A percentile compares a stretch with the other conserved stretches of the same genome.
phyloP scores from a whole-genome alignment of 2,329 filamentous ascomycete genomes.

The Colletotrichum filicis region DNA sequence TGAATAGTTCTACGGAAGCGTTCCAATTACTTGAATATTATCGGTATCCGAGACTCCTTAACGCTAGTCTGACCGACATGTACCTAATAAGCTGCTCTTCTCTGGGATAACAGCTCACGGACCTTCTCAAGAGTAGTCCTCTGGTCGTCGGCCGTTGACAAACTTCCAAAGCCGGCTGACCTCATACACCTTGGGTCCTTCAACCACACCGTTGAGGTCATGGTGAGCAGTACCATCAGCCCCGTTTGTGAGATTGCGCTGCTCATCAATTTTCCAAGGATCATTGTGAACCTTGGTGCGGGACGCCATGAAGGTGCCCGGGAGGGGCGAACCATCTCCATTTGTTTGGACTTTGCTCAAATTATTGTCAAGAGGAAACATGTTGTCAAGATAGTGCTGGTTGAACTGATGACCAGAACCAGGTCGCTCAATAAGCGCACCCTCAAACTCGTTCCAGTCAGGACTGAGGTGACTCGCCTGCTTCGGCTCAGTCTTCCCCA shows the following conservation, averaged over 20 bases:
- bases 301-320: slow-evolving; percentile 3
- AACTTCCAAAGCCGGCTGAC: slow-evolving; percentile 30
- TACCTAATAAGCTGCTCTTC: neutral
- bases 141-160: slow-evolving; percentile 14
- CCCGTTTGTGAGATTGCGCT: slow-evolving; percentile 2
- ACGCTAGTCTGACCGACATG: too few species aligned
- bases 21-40: too few species aligned
- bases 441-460: slow-evolving; percentile 48
- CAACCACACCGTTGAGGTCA: slow-evolving; percentile 8
- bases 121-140: neutral
- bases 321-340: slow-evolving; percentile 5
- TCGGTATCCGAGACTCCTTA: too few species aligned
- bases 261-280: slow-evolving; percentile 11
- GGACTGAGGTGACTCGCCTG: neutral
- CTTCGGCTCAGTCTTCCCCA: neutral
- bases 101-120: neutral
- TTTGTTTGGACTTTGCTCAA: slow-evolving; percentile 1
- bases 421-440: slow-evolving; percentile 69
- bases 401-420: slow-evolving; percentile 68
- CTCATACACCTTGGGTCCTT: slow-evolving; percentile 18
- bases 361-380: slow-evolving; percentile 57
- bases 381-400: slow-evolving; percentile 71
- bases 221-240: neutral
- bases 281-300: slow-evolving; percentile 16
- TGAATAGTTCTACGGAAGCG: too few species aligned